Percentiles rank a stretch among this genome's conserved stretches.
Evolutionary conservation across 139 green algal genomes (phyloP).

Genomic region (Volvox africanus): DNA sequence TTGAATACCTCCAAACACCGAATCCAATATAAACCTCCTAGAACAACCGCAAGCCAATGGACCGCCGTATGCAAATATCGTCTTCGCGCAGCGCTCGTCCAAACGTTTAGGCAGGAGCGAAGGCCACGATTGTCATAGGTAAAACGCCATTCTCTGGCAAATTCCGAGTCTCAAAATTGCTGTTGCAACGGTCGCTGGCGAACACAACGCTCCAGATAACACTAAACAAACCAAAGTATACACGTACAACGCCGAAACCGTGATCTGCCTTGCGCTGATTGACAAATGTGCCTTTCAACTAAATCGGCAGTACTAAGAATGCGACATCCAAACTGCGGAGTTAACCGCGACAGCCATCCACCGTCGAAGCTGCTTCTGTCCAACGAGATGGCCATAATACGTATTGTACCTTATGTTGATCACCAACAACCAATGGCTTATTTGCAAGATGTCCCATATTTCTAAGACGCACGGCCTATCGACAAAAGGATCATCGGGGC

Average conservation of each 20-base stretch:
- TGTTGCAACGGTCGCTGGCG: neutral
- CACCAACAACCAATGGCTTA: too few species aligned
- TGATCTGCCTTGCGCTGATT: neutral
- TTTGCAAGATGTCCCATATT: too few species aligned
- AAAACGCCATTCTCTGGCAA: neutral
- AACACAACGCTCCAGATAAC: neutral
- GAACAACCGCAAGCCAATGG: too few species aligned
- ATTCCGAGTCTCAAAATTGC: conserved; percentile 8
- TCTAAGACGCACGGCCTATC: too few species aligned
- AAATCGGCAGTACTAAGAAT: neutral
- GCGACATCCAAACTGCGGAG: neutral
- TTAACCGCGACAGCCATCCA: neutral
- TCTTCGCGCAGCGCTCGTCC: too few species aligned
- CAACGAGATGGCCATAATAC: too few species aligned
- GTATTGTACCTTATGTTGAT: too few species aligned
- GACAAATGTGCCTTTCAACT: neutral
- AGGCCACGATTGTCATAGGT: neutral
- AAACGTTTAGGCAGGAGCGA: neutral
- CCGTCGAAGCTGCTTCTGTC: neutral
- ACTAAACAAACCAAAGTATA: neutral
- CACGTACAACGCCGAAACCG: neutral
- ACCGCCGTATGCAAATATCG: too few species aligned
- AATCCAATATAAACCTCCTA: too few species aligned
- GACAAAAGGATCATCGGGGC: too few species aligned
- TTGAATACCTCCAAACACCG: too few species aligned